A percentile compares a stretch with the other conserved stretches of the same genome.
Conservation (phyloP, 2,329 filamentous ascomycete species). For the Neospermospora avenae region DNA sequence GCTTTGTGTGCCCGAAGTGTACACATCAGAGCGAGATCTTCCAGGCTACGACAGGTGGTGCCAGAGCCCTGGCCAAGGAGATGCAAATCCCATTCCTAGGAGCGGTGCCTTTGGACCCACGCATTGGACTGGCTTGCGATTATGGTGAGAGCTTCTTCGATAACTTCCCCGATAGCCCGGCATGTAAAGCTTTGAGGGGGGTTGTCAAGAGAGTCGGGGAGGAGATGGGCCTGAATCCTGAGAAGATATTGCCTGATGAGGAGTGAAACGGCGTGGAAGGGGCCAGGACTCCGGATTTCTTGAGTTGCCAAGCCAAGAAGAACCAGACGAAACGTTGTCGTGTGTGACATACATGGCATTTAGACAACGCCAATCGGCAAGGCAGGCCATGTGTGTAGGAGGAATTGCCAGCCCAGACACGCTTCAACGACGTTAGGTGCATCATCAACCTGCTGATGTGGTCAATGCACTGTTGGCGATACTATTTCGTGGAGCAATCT, state of each 20-base stretch:
- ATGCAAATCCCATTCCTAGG: conserved; percentile 87
- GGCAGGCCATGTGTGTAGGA: too few relatives aligned
- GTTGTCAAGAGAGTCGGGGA: conserved; percentile 73
- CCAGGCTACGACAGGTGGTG: conserved; percentile 85
- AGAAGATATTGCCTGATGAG: conserved; percentile 26
- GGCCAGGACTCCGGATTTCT: neutral
- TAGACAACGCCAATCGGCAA: too few relatives aligned
- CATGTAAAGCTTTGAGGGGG: conserved; percentile 73
- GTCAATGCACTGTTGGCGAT: too few relatives aligned
- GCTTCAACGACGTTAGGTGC: too few relatives aligned
- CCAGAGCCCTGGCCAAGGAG: conserved; percentile 74
- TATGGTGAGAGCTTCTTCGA: conserved; percentile 98
- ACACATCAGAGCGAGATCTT: conserved; percentile 83
- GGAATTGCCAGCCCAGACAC: too few relatives aligned
- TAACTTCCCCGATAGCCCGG: conserved; percentile 87
- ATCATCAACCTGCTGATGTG: too few relatives aligned
- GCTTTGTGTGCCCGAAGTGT: conserved; percentile 94
- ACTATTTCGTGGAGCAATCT: too few relatives aligned
- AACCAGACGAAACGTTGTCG: too few relatives aligned
- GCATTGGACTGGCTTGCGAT: conserved; percentile 95
- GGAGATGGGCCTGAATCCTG: conserved; percentile 50
- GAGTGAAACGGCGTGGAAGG: conserved; percentile 2
- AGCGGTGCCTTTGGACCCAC: conserved; percentile 83
- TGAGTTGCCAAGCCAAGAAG: too few relatives aligned
- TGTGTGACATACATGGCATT: too few relatives aligned